A percentile compares a stretch with the other conserved stretches of the same genome.
Evolutionary conservation across 441 rosid genomes (phyloP).

Genomic region (Flueggea neowawraea): DNA sequence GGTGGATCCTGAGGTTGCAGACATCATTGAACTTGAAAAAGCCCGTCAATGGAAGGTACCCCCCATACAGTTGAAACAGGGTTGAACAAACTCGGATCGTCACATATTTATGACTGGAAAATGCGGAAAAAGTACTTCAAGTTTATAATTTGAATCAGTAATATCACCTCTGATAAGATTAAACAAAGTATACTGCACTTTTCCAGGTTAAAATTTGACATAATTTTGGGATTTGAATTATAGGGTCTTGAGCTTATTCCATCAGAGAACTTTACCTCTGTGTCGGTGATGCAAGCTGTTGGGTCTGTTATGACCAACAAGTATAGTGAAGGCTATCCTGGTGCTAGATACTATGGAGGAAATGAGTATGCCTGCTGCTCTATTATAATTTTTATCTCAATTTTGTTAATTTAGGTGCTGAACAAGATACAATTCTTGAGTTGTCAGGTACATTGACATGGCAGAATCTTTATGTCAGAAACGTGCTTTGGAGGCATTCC

Average conservation of each 20-base stretch:
- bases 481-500: constrained; percentile 87
- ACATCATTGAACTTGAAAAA: constrained; percentile 95
- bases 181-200: not conserved
- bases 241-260: constrained; percentile 96
- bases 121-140: no score
- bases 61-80: no score
- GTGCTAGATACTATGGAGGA: constrained; percentile 98
- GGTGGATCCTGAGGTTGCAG: constrained; percentile 94
- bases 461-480: constrained; percentile 88
- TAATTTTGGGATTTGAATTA: constrained; percentile 9
- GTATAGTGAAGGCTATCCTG: constrained; percentile 97
- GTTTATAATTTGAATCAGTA: no score
- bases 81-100: no score
- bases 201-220: not conserved
- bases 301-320: constrained; percentile 95
- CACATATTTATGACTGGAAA: no score
- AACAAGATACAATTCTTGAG: constrained; percentile 10
- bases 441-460: constrained; percentile 85
- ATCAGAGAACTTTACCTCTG: constrained; percentile 94
- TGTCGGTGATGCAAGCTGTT: constrained; percentile 90
- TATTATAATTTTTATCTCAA: not conserved
- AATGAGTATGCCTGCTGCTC: constrained; percentile 59
- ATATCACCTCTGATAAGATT: no score
- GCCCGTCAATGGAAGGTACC: constrained; percentile 99
- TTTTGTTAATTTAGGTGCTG: constrained; percentile 1